Conservation (phyloP, 2,329 filamentous ascomycete species). For the Amphichorda felina region DNA sequence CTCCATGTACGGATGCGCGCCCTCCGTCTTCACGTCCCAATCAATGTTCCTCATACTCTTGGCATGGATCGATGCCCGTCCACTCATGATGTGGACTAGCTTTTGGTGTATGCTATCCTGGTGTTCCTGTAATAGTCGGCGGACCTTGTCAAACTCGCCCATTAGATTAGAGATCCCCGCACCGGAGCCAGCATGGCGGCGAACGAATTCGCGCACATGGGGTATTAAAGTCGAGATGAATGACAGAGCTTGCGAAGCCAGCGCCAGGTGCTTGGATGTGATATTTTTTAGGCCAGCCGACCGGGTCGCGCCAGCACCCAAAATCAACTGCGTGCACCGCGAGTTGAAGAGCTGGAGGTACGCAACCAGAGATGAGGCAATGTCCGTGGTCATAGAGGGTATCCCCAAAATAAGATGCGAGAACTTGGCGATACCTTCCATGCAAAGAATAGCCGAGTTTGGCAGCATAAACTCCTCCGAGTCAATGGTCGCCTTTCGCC, state of each 20-base stretch:
- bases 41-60: conserved; percentile 62
- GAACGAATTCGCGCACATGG: conserved; percentile 82
- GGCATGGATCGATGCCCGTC: conserved; percentile 61
- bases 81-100: conserved; percentile 83
- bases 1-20: conserved; percentile 68
- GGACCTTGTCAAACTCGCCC: conserved; percentile 80
- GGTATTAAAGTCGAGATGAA: conserved; percentile 83
- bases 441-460: conserved; percentile 67
- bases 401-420: conserved; percentile 74
- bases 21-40: conserved; percentile 49
- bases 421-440: conserved; percentile 73
- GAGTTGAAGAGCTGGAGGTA: conserved; percentile 94
- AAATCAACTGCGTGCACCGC: conserved; percentile 87
- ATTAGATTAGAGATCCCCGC: conserved; percentile 48
- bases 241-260: conserved; percentile 78
- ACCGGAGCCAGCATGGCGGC: conserved; percentile 54
- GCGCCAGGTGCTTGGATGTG: conserved; percentile 85
- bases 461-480: conserved; percentile 79
- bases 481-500: conserved; percentile 66
- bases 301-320: conserved; percentile 82
- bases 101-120: conserved; percentile 88
- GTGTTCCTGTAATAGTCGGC: conserved; percentile 75
- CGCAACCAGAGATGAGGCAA: conserved; percentile 67
- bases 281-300: conserved; percentile 92
- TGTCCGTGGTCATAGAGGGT: conserved; percentile 78